Conservation (phyloP, 208 protist genomes). For the Leishmania tarentolae region DNA sequence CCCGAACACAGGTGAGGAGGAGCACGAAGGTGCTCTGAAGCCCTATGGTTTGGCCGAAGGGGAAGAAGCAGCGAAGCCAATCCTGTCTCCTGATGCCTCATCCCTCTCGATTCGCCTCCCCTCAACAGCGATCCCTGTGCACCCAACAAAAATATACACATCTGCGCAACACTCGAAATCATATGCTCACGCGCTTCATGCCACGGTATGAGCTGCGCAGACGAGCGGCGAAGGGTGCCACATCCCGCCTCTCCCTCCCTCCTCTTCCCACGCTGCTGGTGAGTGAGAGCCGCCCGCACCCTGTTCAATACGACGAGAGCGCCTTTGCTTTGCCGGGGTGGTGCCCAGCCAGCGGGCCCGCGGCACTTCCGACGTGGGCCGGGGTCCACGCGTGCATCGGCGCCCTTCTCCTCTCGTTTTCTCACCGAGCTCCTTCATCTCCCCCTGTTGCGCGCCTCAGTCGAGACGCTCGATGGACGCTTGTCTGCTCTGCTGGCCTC, state of each 20-base stretch:
- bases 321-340: background rate
- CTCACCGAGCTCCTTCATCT: background rate
- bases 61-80: background rate
- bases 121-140: background rate
- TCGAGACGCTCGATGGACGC: background rate
- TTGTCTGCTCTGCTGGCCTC: no score
- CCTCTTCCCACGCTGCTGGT: background rate
- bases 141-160: background rate
- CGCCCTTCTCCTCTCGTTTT: no score
- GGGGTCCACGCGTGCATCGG: background rate
- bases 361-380: background rate
- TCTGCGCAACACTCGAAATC: background rate
- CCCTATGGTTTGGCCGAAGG: background rate
- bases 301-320: background rate
- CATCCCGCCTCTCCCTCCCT: background rate
- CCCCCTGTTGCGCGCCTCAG: background rate
- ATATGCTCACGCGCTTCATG: background rate
- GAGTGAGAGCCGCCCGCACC: background rate
- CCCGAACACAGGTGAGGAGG: background rate
- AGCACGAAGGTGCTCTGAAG: background rate
- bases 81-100: background rate
- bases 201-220: background rate
- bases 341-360: background rate
- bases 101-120: background rate
- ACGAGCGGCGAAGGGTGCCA: background rate